Conservation (phyloP, 805 yeast genomes). For the Yarrowia divulgata region DNA sequence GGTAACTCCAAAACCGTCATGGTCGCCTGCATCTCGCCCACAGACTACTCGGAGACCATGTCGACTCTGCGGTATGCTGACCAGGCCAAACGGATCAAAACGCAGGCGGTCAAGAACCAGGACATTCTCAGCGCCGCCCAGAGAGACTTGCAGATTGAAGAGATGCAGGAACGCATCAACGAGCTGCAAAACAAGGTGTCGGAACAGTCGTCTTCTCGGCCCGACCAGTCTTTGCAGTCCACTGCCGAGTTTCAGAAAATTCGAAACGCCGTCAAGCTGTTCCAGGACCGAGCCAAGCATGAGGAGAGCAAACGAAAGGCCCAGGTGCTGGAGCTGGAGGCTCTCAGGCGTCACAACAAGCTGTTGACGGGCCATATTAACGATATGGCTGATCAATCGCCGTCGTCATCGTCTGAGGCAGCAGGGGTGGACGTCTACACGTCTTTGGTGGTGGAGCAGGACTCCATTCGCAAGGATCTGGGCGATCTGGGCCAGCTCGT, state of each 20-base stretch:
- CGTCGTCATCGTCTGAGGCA: background rate
- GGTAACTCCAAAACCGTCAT: conserved; percentile 88
- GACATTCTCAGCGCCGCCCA: conserved; percentile 53
- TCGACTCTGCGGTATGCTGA: conserved; percentile 81
- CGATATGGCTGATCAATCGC: conserved; percentile 19
- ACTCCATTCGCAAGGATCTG: conserved; percentile 44
- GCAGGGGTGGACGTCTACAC: background rate
- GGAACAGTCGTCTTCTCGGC: conserved; percentile 14
- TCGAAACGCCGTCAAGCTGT: conserved; percentile 46
- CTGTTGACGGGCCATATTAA: conserved; percentile 44
- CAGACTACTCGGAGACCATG: conserved; percentile 77
- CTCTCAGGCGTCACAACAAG: conserved; percentile 44
- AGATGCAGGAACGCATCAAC: conserved; percentile 53
- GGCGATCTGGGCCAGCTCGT: conserved; percentile 35
- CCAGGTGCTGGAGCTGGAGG: conserved; percentile 44
- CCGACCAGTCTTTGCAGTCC: conserved; percentile 22
- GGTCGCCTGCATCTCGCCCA: conserved; percentile 86
- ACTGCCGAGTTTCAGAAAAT: conserved; percentile 40
- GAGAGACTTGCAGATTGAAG: conserved; percentile 51
- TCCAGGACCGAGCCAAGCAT: conserved; percentile 48
- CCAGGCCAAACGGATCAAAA: conserved; percentile 72
- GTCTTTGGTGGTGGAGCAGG: conserved; percentile 40
- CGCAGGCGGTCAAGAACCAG: conserved; percentile 63
- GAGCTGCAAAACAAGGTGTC: conserved; percentile 44
- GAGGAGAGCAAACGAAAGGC: conserved; percentile 45